phyloP scores from a whole-genome alignment of 116 monocot species.

The Papilionanthe hybrid region DNA sequence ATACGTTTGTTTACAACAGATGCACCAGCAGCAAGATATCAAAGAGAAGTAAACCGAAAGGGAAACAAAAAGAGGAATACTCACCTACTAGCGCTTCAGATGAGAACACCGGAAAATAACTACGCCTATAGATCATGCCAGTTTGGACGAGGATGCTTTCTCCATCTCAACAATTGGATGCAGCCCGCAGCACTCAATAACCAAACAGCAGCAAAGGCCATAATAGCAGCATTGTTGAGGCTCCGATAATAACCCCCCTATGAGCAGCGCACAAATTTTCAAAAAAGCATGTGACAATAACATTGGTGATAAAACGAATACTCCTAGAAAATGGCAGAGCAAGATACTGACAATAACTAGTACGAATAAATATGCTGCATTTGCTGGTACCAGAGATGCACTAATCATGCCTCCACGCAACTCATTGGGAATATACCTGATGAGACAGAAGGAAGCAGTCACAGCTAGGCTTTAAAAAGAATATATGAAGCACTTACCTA shows the following conservation, averaged over 20 bases:
- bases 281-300: background rate
- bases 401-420: conserved; percentile 92
- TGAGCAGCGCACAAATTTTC: background rate
- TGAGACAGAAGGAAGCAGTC: conserved; percentile 3
- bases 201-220: conserved; percentile 51
- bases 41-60: background rate
- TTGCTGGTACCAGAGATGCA: conserved; percentile 61
- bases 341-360: conserved; percentile 1
- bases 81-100: background rate
- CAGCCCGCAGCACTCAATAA: conserved; percentile 59
- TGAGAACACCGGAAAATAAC: background rate
- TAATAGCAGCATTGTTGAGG: conserved; percentile 53
- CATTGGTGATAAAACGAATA: background rate
- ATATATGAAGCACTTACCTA: background rate
- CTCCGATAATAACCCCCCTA: conserved; percentile 63
- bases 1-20: background rate
- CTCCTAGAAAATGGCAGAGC: background rate
- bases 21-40: background rate
- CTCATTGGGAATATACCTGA: conserved; percentile 85
- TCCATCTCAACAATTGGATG: conserved; percentile 51
- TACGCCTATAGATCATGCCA: conserved; percentile 37
- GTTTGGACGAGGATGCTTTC: conserved; percentile 51
- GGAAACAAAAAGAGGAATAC: background rate
- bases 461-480: background rate
- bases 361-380: conserved; percentile 63